Conservation (phyloP, 495 filamentous ascomycete species). For the Delitschia confertaspora region DNA sequence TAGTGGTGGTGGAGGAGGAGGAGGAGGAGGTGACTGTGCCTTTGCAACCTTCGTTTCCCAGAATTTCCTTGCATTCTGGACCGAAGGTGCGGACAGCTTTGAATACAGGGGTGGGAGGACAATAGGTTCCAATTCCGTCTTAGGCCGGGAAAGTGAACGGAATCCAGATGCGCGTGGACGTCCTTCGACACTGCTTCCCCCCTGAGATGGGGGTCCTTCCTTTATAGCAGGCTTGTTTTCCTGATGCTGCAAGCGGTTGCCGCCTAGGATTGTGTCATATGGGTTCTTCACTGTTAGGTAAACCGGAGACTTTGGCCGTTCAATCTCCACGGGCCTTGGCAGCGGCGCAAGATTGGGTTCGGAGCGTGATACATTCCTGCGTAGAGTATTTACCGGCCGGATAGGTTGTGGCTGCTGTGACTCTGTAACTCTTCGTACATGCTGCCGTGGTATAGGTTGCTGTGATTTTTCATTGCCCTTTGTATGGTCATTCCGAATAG, state of each 20-base stretch:
- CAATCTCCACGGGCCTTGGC: too few relatives aligned
- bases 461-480: too few relatives aligned
- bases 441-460: too few relatives aligned
- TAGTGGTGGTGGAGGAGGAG: slow-evolving; percentile 6
- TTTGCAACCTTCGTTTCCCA: slow-evolving; percentile 20
- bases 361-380: slow-evolving; percentile 1
- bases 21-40: slow-evolving; percentile 1
- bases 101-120: not conserved
- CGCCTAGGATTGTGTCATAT: slow-evolving; percentile 22
- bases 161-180: slow-evolving; percentile 12
- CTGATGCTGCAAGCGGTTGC: slow-evolving; percentile 1
- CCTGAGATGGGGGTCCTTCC: slow-evolving; percentile 13
- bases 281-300: slow-evolving; percentile 24
- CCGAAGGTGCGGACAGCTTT: slow-evolving; percentile 1
- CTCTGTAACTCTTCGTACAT: too few relatives aligned
- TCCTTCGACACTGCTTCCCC: slow-evolving; percentile 19
- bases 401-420: too few relatives aligned
- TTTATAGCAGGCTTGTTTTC: not conserved
- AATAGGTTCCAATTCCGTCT: not conserved
- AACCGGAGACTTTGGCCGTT: slow-evolving; percentile 15
- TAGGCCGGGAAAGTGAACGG: slow-evolving; percentile 18
- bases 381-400: too few relatives aligned
- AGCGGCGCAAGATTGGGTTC: not conserved
- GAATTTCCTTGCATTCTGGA: slow-evolving; percentile 13
- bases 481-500: too few relatives aligned